Evolutionary conservation across 2,329 filamentous ascomycete species (phyloP), one percentile per base, ranked within the genome.

Genomic region (Herpotrichia juniperi): DNA sequence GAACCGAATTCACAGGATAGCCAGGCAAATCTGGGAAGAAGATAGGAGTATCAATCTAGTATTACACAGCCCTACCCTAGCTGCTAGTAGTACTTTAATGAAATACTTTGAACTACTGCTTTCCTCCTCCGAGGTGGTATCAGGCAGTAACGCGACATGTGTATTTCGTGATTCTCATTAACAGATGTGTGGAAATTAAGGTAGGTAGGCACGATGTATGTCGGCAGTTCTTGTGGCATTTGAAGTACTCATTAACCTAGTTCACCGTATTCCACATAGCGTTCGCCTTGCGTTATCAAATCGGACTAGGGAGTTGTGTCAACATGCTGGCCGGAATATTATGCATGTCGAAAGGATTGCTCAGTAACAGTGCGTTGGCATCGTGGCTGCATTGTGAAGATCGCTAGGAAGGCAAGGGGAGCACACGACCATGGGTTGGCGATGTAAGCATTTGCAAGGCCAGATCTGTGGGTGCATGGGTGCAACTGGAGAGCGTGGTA

Each of bases 361-460:
- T 24, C 19, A 40, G 7, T 40, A 14, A 19, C 37, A 21, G 37
- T 19, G n/a, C 22, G n/a, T 40, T 40, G 19, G 22, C 6, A n/a
- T 24, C 25, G 37, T 40, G 37, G 37, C 37, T 40, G 37, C 37
- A 40, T 19, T 24, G 22, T 19, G 19, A n/a, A 40, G 37, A 40
- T 40, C 14, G 37, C 37, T 40, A 21, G 34, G 34, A 14, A n/a
- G 16, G 14, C 34, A 37, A 19, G 34, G n/a, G 16, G 6, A 37
- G 6, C n/a, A n/a, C n/a, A n/a, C n/a, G n/a, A n/a, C n/a, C 34
- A 37, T 21, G 34, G 34, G 4, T 19, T 17, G 4, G 3, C 7
- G 34, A 37, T 37, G n/a, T n/a, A n/a, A n/a, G n/a, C n/a, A n/a
- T n/a, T n/a, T n/a, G n/a, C n/a, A n/a, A n/a, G n/a, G n/a, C n/a